phyloP scores from a whole-genome alignment of 495 filamentous ascomycete genomes.

The Cudoniella acicularis region DNA sequence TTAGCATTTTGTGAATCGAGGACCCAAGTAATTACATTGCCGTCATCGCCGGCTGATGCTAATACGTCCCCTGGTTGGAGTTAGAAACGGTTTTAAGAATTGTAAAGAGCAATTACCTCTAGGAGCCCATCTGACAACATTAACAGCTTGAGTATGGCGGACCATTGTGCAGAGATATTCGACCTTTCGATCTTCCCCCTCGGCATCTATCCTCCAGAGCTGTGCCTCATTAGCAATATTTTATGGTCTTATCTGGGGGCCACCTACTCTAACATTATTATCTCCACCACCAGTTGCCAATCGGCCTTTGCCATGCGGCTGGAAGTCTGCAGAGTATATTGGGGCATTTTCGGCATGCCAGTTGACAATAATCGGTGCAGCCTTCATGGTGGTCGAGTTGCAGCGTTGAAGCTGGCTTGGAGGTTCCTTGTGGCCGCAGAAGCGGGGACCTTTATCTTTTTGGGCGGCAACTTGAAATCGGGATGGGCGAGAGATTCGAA shows the following conservation, averaged over 20 bases:
- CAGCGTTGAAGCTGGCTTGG: slow-evolving; percentile 9
- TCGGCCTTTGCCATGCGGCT: slow-evolving; percentile 81
- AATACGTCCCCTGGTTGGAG: slow-evolving; percentile 73
- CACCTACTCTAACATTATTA: slow-evolving; percentile 88
- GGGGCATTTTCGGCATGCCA: slow-evolving; percentile 96
- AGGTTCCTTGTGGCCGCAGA: not conserved
- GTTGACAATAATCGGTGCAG: slow-evolving; percentile 83
- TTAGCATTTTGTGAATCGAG: slow-evolving; percentile 65
- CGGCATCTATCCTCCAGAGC: slow-evolving; percentile 86
- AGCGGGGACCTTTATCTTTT: slow-evolving; percentile 5
- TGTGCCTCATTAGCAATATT: slow-evolving; percentile 31
- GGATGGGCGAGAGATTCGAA: not conserved
- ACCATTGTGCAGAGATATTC: slow-evolving; percentile 85
- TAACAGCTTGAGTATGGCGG: slow-evolving; percentile 96
- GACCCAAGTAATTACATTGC: slow-evolving; percentile 93
- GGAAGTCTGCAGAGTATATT: slow-evolving; percentile 94
- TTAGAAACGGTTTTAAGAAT: slow-evolving; percentile 10
- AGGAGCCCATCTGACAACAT: slow-evolving; percentile 94
- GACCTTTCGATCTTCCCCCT: slow-evolving; percentile 83
- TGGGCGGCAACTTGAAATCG: not conserved
- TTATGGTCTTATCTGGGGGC: not conserved
- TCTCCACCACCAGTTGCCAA: slow-evolving; percentile 94
- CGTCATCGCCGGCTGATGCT: slow-evolving; percentile 93
- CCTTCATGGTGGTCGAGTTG: slow-evolving; percentile 61
- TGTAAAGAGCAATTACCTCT: slow-evolving; percentile 55